These are phyloP conservation scores for Phytophthora citrophthora DNA, from an alignment of 352 stramenopile genomes.

Conservation along the genomic window DNA sequence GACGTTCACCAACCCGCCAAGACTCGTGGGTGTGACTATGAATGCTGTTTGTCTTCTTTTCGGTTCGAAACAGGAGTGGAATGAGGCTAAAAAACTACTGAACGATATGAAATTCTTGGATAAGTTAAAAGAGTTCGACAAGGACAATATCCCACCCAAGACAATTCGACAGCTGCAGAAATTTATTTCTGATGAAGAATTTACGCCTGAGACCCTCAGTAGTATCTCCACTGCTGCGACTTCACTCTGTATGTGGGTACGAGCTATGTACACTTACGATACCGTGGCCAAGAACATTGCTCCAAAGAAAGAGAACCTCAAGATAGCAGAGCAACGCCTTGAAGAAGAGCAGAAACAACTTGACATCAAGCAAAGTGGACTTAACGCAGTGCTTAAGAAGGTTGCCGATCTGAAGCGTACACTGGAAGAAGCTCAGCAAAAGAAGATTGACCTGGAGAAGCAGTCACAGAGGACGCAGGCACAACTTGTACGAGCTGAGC, in stretches of 20 bases:
- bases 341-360: constrained; percentile 88
- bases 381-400: constrained; percentile 82
- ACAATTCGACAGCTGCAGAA: constrained; percentile 91
- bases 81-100: constrained; percentile 91
- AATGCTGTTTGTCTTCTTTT: constrained; percentile 93
- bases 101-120: constrained; percentile 94
- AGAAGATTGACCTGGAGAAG: constrained; percentile 92
- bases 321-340: constrained; percentile 87
- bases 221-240: constrained; percentile 91
- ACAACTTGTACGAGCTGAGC: constrained; percentile 90
- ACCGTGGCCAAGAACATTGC: constrained; percentile 93
- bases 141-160: constrained; percentile 89
- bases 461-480: constrained; percentile 88
- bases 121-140: constrained; percentile 89
- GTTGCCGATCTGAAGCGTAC: constrained; percentile 90
- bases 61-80: constrained; percentile 90
- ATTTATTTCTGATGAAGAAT: constrained; percentile 91
- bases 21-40: constrained; percentile 91
- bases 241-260: constrained; percentile 94
- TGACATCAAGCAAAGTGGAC: constrained; percentile 85
- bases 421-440: constrained; percentile 89
- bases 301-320: constrained; percentile 93
- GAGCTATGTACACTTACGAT: constrained; percentile 95
- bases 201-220: constrained; percentile 91
- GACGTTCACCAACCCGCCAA: constrained; percentile 91